Percentiles rank a stretch among this genome's conserved stretches.
These are phyloP conservation scores for Metschnikowia vanudenii DNA, from an alignment of 805 yeast genomes.

Conservation along the genomic window DNA sequence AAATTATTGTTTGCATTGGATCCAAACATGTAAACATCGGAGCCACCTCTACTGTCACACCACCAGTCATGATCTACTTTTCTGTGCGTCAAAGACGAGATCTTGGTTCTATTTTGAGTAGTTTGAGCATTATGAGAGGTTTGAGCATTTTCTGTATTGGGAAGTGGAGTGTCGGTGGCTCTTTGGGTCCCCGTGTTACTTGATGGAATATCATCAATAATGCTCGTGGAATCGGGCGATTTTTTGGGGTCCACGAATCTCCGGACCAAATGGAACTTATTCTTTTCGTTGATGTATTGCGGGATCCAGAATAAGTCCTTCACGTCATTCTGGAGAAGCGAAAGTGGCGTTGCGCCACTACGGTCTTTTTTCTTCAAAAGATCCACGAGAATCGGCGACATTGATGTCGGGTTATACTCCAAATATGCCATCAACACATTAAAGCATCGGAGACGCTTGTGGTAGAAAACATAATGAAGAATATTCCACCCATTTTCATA, in stretches of 20 bases:
- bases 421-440: constrained; percentile 32
- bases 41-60: constrained; percentile 50
- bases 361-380: constrained; percentile 63
- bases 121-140: not conserved
- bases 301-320: constrained; percentile 46
- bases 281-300: constrained; percentile 36
- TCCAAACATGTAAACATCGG: constrained; percentile 61
- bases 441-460: constrained; percentile 57
- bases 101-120: not conserved
- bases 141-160: no score
- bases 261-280: constrained; percentile 27
- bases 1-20: constrained; percentile 59
- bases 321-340: constrained; percentile 51
- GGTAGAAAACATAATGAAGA: constrained; percentile 64
- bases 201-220: not conserved
- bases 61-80: constrained; percentile 35
- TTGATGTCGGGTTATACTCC: constrained; percentile 4
- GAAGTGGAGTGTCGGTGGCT: no score
- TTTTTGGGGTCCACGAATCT: constrained; percentile 13
- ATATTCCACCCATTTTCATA: constrained; percentile 81
- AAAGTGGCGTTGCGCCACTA: constrained; percentile 70
- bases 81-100: constrained; percentile 1
- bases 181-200: not conserved
- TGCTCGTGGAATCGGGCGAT: not conserved
- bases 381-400: constrained; percentile 28